phyloP scores from a whole-genome alignment of 139 green algal genomes.

The Astrephomene gubernaculifera region DNA sequence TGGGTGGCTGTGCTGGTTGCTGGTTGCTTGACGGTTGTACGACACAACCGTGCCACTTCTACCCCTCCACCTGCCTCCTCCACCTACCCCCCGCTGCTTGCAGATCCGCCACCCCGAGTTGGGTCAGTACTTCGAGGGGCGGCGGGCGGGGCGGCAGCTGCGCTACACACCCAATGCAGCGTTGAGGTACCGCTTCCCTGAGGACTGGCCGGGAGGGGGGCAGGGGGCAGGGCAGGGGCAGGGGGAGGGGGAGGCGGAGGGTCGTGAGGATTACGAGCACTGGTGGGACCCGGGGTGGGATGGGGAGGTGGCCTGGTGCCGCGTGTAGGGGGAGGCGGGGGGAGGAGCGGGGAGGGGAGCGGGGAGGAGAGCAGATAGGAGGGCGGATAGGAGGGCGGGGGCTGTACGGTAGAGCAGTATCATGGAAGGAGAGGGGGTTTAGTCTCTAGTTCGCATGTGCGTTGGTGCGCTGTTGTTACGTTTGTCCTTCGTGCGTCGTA shows the following conservation, averaged over 20 bases:
- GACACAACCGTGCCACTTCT: background rate
- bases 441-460: no score
- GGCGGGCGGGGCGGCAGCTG: background rate
- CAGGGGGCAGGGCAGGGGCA: background rate
- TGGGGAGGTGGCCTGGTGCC: background rate
- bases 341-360: no score
- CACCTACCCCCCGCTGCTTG: background rate
- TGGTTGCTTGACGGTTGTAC: background rate
- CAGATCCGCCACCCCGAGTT: conserved; percentile 37
- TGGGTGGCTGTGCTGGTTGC: no score
- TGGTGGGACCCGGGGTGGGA: background rate
- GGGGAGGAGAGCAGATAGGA: no score
- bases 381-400: background rate
- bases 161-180: conserved; percentile 19
- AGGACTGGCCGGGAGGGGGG: background rate
- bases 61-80: background rate
- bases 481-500: no score
- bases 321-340: background rate
- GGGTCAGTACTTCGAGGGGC: conserved; percentile 12
- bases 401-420: background rate
- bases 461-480: no score
- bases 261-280: background rate
- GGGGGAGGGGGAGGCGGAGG: background rate
- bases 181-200: conserved; percentile 13
- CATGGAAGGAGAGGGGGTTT: no score